Conservation (phyloP, 306 rosid genomes). For the Rosa chinensis region DNA sequence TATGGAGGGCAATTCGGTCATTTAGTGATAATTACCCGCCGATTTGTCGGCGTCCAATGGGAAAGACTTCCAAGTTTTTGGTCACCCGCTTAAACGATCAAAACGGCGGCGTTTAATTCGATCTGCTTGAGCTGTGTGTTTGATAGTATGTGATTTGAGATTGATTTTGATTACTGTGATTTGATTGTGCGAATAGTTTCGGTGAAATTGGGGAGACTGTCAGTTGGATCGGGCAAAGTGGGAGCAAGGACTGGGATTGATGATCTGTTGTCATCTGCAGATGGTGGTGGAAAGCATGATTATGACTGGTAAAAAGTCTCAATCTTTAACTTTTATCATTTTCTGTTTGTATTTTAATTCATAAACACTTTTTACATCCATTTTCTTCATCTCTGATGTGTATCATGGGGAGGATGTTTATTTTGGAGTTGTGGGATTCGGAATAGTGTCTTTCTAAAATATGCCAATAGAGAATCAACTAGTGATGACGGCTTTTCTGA, state of each 20-base stretch:
- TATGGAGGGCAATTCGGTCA: neutral
- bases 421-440: neutral
- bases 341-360: neutral
- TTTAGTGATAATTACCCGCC: neutral
- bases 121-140: neutral
- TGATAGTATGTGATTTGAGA: neutral
- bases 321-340: neutral
- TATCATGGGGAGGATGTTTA: too few relatives aligned
- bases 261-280: conserved; percentile 74
- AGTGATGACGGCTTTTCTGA: neutral
- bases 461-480: neutral
- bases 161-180: neutral
- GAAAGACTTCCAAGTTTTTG: neutral
- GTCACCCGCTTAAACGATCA: neutral
- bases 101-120: neutral
- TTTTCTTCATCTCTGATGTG: too few relatives aligned
- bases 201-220: conserved; percentile 83
- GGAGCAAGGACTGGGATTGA: conserved; percentile 65
- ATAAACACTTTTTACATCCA: too few relatives aligned
- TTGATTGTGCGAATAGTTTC: conserved; percentile 40
- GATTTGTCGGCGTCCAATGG: conserved; percentile 13
- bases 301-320: conserved; percentile 67
- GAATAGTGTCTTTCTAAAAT: neutral
- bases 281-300: conserved; percentile 93
- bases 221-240: conserved; percentile 74